Evolutionary conservation across 352 stramenopile species (phyloP), one percentile per base, ranked within the genome.

Genomic region (Globisporangium megalacanthum): DNA sequence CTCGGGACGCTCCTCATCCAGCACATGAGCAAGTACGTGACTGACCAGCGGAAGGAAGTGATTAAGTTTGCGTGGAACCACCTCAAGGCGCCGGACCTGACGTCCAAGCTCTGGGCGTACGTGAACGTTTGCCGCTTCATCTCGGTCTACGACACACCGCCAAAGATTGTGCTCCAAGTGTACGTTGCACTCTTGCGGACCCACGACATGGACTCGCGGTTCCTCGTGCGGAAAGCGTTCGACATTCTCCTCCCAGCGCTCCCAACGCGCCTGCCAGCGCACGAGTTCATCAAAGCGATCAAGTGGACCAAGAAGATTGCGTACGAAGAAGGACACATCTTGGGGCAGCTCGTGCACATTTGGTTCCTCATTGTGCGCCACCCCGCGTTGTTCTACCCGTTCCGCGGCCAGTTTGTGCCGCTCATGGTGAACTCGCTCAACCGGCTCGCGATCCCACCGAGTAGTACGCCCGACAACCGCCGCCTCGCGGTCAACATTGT

Each of bases 61-160:
- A 96, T 99, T 53, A 99, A 99, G 72, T 99, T 98, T 84, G 96
- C 97, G 36, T 99, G 95, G 96, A 95, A 94, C 60, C 82, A 98
- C 62, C 74, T 99, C 19, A 99, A 99, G 72, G 88, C 85, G 1
- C 89, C 98, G 19, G 92, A 99, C 66, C 60, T 94, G 37, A 95
- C 79, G 13, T 98, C 91, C 8, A 99, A 99, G 69, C 83, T 98
- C 39, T 98, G 95, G 89, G 95, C 95, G 39, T 99, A 99, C 64
- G 82, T 99, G 53, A 98, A 98, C 64, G 85, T 99, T 0, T 98
- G 95, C 51, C 84, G 88, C 10, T 99, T 99, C 70, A 98, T 99
- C 46, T 89, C 89, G 15, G 85, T 94, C 2, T 99, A 99, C 68
- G 89, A 98, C 50, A 98, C 96, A 20, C 94, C 96, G 25, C 73